phyloP scores from a whole-genome alignment of 2,329 filamentous ascomycete genomes.

The Alternaria alternata region DNA sequence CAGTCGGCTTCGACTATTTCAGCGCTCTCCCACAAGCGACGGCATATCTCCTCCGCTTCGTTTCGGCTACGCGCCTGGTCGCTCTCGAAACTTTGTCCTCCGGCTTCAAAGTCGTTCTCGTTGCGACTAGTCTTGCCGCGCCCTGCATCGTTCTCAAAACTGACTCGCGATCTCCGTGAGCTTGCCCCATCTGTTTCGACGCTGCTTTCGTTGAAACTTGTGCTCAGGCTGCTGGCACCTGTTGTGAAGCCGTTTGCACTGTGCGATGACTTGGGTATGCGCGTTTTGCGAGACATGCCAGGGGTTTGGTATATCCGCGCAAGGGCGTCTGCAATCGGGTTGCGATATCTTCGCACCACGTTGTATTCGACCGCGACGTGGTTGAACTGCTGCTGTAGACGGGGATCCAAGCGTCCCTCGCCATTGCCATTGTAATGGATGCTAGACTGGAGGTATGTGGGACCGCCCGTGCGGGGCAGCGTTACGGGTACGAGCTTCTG shows the following conservation, averaged over 20 bases:
- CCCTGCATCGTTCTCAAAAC: constrained; percentile 36
- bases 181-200: constrained; percentile 39
- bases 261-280: constrained; percentile 25
- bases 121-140: constrained; percentile 26
- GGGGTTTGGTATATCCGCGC: constrained; percentile 62
- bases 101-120: constrained; percentile 33
- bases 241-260: constrained; percentile 38
- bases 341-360: constrained; percentile 76
- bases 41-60: constrained; percentile 52
- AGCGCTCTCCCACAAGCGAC: constrained; percentile 51
- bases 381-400: constrained; percentile 71
- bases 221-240: constrained; percentile 41
- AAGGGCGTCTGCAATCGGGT: constrained; percentile 72
- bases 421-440: constrained; percentile 48
- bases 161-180: constrained; percentile 38
- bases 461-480: constrained; percentile 47
- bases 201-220: constrained; percentile 40
- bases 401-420: constrained; percentile 63
- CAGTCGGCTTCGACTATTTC: constrained; percentile 49
- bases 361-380: constrained; percentile 76
- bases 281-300: constrained; percentile 48
- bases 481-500: constrained; percentile 56
- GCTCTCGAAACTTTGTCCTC: constrained; percentile 42
- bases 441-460: constrained; percentile 43
- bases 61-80: constrained; percentile 36